Conservation (phyloP, 2,329 filamentous ascomycete genomes). For the Orbilia quercus region DNA sequence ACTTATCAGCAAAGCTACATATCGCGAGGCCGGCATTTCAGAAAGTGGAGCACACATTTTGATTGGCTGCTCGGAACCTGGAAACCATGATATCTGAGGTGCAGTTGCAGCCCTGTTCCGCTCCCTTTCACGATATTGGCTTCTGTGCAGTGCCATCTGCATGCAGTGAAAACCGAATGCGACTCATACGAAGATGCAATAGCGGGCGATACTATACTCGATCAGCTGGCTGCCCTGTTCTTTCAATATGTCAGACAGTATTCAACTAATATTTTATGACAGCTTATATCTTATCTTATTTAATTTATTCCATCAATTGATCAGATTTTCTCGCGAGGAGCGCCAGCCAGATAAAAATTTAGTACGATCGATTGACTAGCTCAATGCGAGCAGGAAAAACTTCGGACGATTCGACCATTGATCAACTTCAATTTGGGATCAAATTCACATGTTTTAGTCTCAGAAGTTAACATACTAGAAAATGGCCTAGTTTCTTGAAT, state of each 20-base stretch:
- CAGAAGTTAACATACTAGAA: too few relatives aligned
- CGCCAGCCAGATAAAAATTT: too few relatives aligned
- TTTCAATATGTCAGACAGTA: neutral
- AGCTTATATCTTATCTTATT: too few relatives aligned
- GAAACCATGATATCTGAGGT: neutral
- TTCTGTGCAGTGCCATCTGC: neutral
- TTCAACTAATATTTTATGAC: neutral
- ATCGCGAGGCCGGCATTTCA: neutral
- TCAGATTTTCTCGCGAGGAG: too few relatives aligned
- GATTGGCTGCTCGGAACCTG: constrained; percentile 1
- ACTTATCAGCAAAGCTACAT: neutral
- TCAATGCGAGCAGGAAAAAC: constrained; percentile 25
- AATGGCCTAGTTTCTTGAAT: too few relatives aligned
- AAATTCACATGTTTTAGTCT: constrained; percentile 7
- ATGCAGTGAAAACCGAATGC: constrained; percentile 1
- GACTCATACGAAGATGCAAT: constrained; percentile 13
- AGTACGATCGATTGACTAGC: neutral
- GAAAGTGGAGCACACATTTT: neutral
- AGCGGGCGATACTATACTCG: neutral
- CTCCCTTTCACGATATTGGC: neutral
- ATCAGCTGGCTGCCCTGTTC: neutral
- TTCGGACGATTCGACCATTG: constrained; percentile 30
- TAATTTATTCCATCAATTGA: too few relatives aligned
- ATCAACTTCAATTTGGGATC: neutral
- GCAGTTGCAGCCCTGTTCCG: neutral